Evolutionary conservation across 306 rosid species (phyloP), one percentile per base, ranked within the genome.

Genomic region (Crotalaria pallida): DNA sequence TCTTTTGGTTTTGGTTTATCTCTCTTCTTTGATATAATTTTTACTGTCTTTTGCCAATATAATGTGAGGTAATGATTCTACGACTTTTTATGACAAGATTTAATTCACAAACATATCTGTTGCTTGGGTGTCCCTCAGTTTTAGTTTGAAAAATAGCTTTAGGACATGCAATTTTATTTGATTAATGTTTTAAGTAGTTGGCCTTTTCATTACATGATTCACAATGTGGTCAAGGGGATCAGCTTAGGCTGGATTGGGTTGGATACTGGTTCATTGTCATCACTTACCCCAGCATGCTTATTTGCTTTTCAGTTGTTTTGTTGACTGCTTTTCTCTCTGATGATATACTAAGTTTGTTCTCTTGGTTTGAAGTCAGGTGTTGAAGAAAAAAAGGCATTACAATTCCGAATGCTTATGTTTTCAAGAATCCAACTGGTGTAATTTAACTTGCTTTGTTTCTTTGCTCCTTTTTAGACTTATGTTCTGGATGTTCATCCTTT

Each of bases 401-500:
- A 48, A 19, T 52, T 76, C 48, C 45, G n/a, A 7, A n/a, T 67
- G 55, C 60, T 71, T 16, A 40, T 12, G n/a, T 67, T 68, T 69
- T 64, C 22, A 38, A 45, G 60, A 50, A 18, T 63, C 27, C 31
- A 47, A 58, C 21, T 36, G 44, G 26, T 57, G 68, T 72, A 51
- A 23, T 57, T 76, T 72, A 58, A 77, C 50, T 31, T 67, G 57
- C 10, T 69, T 70, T 66, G 49, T 44, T 61, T 49, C 19, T 61
- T 53, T 77, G 52, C 52, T 51, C 23, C 43, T 63, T 80, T 80
- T 78, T 80, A 95, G 99, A 95, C 99, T 9, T 95, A 95, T 78
- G 99, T 95, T 77, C 89, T 95, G 66, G 99, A 95, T 87, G 99
- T 91, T 79, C 99, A 95, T 82, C 99, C 99, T 52, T 91, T 91